Evolutionary conservation across 2,329 filamentous ascomycete species (phyloP).

Genomic region (Rutstroemia sp.): DNA sequence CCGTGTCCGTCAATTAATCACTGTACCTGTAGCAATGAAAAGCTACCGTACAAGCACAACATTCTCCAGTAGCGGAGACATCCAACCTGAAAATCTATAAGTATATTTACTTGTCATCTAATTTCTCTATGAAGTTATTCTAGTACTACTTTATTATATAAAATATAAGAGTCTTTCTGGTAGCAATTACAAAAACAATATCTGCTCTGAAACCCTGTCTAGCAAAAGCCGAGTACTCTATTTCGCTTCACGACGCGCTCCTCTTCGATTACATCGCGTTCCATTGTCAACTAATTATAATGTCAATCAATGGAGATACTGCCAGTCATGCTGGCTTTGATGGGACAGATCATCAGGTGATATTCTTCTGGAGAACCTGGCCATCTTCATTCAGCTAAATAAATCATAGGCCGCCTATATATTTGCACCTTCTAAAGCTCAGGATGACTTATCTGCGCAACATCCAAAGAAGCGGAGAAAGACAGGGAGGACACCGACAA

Average conservation of each 20-base stretch:
- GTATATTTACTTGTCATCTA: too few species aligned
- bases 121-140: too few species aligned
- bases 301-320: constrained; percentile 26
- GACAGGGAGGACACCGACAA: constrained; percentile 20
- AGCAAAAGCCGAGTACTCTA: too few species aligned
- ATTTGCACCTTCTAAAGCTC: constrained; percentile 24
- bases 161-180: too few species aligned
- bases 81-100: too few species aligned
- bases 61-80: too few species aligned
- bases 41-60: too few species aligned
- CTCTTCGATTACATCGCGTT: not conserved
- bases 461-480: constrained; percentile 32
- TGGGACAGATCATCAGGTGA: constrained; percentile 28
- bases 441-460: constrained; percentile 14
- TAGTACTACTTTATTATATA: too few species aligned
- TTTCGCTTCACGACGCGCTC: constrained; percentile 8
- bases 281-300: constrained; percentile 10
- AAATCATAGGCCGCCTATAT: constrained; percentile 31
- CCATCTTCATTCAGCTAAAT: constrained; percentile 1
- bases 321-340: constrained; percentile 24
- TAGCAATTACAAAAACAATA: too few species aligned
- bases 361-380: not conserved
- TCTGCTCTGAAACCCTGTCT: too few species aligned
- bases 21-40: too few species aligned
- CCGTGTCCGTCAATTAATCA: too few species aligned